Base-by-base conservation (phyloP, 1,284 basidiomycete genomes). In the Rhodotorula sp. region DNA sequence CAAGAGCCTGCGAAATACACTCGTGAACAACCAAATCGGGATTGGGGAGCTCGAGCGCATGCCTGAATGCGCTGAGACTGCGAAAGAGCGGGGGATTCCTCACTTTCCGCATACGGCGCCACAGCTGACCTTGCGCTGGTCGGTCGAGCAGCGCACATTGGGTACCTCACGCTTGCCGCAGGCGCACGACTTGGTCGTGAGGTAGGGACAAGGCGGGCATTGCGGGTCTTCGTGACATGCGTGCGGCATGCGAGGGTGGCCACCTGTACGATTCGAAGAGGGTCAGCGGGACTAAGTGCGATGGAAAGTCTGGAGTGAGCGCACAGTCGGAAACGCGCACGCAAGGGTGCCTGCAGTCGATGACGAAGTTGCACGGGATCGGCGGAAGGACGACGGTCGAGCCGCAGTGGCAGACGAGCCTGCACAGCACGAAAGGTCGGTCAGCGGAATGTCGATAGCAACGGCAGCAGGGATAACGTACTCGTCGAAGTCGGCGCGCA, bases 401-500 rank as follows among this genome's bases (percentile, higher is more conserved):
- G 0, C 73, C 90, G 80, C 94, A 97, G 66, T 87, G 82, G 79
- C 93, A 97, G 27, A 89, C 82, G 73, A 93, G 84, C 48, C 88
- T 91, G 57, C 8, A 70, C 65, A 23, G n/a, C 17, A 48, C 48
- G 19, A 53, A 41, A 21, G 21, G 56, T 16, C 14, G 41, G 41
- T 64, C 25, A 46, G 46, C 41, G 12, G 21, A 34, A 62, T 34
- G 23, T 5, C 9, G 44, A n/a, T 14, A 14, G 21, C 7, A 25
- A 34, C 25, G 48, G 58, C 17, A 48, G 12, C n/a, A n/a, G n/a
- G 4, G 23, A 34, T 12, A 10, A 81, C 85, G 57, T 72, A 90
- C 89, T 97, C 94, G 66, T 95, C 92, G 75, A 94, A 97, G 0
- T 89, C 89, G 50, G 92, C 93, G 78, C 88, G 86, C 64, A 95